Percentiles rank a stretch among this genome's conserved stretches.
Evolutionary conservation across 2,329 filamentous ascomycete species (phyloP).

Genomic region (Pyricularia pennisetigena): DNA sequence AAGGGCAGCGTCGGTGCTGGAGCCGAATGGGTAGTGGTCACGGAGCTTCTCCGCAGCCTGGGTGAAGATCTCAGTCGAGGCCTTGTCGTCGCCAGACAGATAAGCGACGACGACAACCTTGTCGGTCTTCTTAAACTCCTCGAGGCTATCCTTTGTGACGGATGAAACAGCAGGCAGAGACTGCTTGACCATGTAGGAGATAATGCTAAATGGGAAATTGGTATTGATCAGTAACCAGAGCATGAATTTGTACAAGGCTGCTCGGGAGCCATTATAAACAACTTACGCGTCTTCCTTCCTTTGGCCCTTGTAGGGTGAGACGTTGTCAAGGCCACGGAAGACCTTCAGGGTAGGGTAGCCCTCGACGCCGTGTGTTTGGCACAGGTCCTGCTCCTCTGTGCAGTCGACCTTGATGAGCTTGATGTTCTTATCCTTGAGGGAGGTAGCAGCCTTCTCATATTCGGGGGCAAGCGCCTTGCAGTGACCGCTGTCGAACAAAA

Average conservation of each 20-base stretch:
- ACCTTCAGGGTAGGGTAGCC: conserved; percentile 98
- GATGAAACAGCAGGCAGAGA: conserved; percentile 83
- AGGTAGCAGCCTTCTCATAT: conserved; percentile 79
- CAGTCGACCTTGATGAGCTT: conserved; percentile 84
- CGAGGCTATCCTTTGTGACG: conserved; percentile 71
- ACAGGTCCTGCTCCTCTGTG: conserved; percentile 88
- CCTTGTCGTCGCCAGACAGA: conserved; percentile 71
- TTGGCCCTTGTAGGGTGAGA: conserved; percentile 76
- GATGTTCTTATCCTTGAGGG: conserved; percentile 82
- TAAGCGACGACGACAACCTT: conserved; percentile 93
- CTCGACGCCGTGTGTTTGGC: conserved; percentile 82
- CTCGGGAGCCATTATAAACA: not conserved
- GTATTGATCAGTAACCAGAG: not conserved
- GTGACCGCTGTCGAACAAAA: conserved; percentile 63
- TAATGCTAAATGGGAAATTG: conserved; percentile 36
- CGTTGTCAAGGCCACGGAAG: conserved; percentile 82
- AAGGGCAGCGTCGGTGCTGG: conserved; percentile 70
- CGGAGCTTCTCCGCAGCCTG: conserved; percentile 65
- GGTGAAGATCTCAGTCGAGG: conserved; percentile 76
- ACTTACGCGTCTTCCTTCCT: conserved; percentile 72
- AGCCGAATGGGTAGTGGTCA: conserved; percentile 88
- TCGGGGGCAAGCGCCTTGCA: conserved; percentile 96
- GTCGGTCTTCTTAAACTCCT: conserved; percentile 96
- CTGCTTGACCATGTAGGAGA: conserved; percentile 96
- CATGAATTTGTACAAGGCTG: not conserved